Base-by-base conservation (phyloP, 2,329 filamentous ascomycete species). In the Cryphonectria japonica region DNA sequence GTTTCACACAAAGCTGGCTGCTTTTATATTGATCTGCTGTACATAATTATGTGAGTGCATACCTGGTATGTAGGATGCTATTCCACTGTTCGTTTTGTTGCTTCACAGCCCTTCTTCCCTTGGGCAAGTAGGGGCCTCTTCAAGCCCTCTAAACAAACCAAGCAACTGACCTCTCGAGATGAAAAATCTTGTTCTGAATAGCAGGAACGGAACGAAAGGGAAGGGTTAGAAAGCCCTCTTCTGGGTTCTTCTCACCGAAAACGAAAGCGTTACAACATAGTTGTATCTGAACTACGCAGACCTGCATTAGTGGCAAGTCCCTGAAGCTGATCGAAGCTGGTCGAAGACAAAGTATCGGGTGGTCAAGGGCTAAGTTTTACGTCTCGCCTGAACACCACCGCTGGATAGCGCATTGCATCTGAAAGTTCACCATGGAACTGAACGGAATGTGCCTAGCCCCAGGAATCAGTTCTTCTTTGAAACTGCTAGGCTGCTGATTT, bases 381-480 rank as follows among this genome's bases (percentile, higher is more conserved):
- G 59, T 61, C 59, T 39, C 34, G 22, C 9, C 59, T n/a, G 13
- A 34, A 11, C 16, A 34, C 1, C 32, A 39, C 39, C 19, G 32
- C 32, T 39, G 1, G 59, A 61, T 39, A n/a, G 19, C 37, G 46
- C 22, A 16, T 5, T 46, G 16, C 43, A 22, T 32, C 54, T 61
- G 16, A 29, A 26, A 57, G 14, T 14, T 29, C 52, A 57, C n/a
- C 52, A 16, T 57, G n/a, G 57, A 61, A 37, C 57, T n/a, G 32
- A 26, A 39, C 59, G 59, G 59, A 61, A 61, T 22, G 59, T 19
- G 59, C 59, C 34, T 61, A 61, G 59, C 32, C 59, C 59, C 16
- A 61, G 32, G 29, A 37, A 60, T 32, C 32, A 29, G 57, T 29
- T 29, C 52, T 26, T 52, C 22, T 26, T 4, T 11, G 50, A n/a